Base-by-base conservation (phyloP, 169 alveolate genomes). In the Plasmodium knowlesi region DNA sequence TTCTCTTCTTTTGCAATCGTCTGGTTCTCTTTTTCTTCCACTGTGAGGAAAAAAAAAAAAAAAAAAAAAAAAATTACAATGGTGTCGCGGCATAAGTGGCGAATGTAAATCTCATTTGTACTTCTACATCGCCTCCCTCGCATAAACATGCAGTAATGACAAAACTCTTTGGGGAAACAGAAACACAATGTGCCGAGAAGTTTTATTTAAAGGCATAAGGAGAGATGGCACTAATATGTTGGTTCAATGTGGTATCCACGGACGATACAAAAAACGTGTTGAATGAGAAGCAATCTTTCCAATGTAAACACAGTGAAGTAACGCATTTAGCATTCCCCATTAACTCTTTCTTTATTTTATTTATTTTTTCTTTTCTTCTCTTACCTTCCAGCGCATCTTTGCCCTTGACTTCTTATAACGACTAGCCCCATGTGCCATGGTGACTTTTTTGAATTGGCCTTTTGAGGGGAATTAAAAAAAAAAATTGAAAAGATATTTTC, bases 21-120 rank as follows among this genome's bases (percentile, higher is more conserved):
- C 98, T 96, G 10, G 98, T 97, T 96, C 99, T 95, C 98, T 97
- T 97, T 98, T 97, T 97, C 97, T 97, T 97, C 99, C 99, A 97
- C 99, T 97, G 94, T 43, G 84, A 37, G 70, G 32, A 8, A 8
- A 6, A 22, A 8, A 70, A 37, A n/a, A 28, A 30, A 30, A 2
- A 12, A 67, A 41, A n/a, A 54, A 83, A 73, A 73, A 12, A 10
- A 19, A 83, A 39, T 25, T 1, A 22, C n/a, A 83, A 25, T 9
- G 32, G 34, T 5, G 19, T 1, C 16, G 19, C 22, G 54, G 25
- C 16, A 61, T 19, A 61, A 8, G 10, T 19, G 76, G 34, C 76
- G 34, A 3, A 61, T 34, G 14, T 61, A 61, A 19, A 61, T 1
- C 34, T 61, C 76, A 0, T 22, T 61, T 34, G 76, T 61, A 28